phyloP scores from a whole-genome alignment of 1,284 basidiomycete genomes.

The Microbotryomycetes sp. region DNA sequence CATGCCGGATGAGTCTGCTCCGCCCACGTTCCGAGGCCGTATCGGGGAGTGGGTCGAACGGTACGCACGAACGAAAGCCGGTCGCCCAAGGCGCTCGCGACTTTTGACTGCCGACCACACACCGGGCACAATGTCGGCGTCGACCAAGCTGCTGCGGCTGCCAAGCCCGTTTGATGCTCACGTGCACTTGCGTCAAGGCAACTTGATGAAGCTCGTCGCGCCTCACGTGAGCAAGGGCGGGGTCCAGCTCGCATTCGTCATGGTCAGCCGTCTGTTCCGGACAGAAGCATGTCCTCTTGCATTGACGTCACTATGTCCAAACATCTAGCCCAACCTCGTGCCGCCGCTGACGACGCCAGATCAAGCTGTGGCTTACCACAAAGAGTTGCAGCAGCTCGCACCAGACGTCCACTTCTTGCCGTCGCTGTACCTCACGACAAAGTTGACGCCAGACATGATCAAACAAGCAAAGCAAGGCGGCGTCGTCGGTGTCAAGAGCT shows the following conservation, averaged over 20 bases:
- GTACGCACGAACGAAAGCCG: too few species aligned
- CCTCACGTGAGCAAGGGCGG: slow-evolving; percentile 88
- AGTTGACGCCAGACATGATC: slow-evolving; percentile 85
- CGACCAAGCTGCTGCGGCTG: slow-evolving; percentile 30
- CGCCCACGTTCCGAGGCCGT: too few species aligned
- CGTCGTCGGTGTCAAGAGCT: slow-evolving; percentile 91
- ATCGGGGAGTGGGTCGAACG: too few species aligned
- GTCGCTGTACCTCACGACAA: slow-evolving; percentile 89
- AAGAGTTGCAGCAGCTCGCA: slow-evolving; percentile 65
- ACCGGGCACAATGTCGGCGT: background rate
- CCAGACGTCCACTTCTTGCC: slow-evolving; percentile 80
- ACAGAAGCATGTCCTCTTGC: background rate
- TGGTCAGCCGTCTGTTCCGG: slow-evolving; percentile 53
- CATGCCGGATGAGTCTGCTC: too few species aligned
- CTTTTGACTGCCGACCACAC: background rate
- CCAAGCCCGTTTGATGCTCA: slow-evolving; percentile 67
- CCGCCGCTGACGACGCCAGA: slow-evolving; percentile 85
- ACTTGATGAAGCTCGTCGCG: slow-evolving; percentile 72
- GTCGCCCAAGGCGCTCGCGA: too few species aligned
- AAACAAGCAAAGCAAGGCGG: slow-evolving; percentile 76
- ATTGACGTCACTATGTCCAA: background rate
- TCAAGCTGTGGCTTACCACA: slow-evolving; percentile 73
- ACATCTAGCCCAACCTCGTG: slow-evolving; percentile 74
- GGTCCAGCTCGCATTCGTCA: slow-evolving; percentile 88
- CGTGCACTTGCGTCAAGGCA: slow-evolving; percentile 88